Conservation (phyloP, 208 protist genomes). For the Acanthamoeba lenticulata region DNA sequence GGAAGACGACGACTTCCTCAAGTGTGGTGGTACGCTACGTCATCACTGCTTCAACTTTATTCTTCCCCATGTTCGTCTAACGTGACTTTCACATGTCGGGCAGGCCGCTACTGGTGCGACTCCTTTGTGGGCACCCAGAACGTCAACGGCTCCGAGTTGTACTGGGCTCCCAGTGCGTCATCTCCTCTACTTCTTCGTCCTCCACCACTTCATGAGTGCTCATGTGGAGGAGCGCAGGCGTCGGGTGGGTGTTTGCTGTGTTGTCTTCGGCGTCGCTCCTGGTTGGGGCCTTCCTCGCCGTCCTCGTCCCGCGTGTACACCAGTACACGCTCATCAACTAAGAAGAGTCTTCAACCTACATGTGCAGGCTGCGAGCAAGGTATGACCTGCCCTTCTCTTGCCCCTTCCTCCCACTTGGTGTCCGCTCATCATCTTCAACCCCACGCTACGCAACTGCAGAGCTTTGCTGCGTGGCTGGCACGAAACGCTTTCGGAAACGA, state of each 20-base stretch:
- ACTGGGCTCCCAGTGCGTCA: not conserved
- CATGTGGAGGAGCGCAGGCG: too few relatives aligned
- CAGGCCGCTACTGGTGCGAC: not conserved
- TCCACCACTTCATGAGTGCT: too few relatives aligned
- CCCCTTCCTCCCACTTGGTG: too few relatives aligned
- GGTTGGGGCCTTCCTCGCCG: not conserved
- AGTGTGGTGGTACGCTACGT: not conserved
- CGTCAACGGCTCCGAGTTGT: not conserved
- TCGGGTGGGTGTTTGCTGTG: conserved; percentile 2
- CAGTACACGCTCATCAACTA: conserved; percentile 13
- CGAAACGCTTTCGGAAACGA: too few relatives aligned
- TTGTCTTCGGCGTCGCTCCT: not conserved
- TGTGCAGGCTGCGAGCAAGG: too few relatives aligned
- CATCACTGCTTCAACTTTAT: not conserved
- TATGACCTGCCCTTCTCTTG: too few relatives aligned
- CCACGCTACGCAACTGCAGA: too few relatives aligned
- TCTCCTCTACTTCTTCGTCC: not conserved
- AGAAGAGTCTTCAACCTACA: too few relatives aligned
- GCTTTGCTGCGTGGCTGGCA: too few relatives aligned
- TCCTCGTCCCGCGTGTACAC: not conserved
- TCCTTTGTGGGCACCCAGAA: not conserved
- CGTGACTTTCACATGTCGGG: too few relatives aligned
- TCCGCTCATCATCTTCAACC: too few relatives aligned
- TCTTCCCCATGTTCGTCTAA: too few relatives aligned
- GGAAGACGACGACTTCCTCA: not conserved